phyloP scores from a whole-genome alignment of 202 grass and related monocot species.

The Carex sylvatica region DNA sequence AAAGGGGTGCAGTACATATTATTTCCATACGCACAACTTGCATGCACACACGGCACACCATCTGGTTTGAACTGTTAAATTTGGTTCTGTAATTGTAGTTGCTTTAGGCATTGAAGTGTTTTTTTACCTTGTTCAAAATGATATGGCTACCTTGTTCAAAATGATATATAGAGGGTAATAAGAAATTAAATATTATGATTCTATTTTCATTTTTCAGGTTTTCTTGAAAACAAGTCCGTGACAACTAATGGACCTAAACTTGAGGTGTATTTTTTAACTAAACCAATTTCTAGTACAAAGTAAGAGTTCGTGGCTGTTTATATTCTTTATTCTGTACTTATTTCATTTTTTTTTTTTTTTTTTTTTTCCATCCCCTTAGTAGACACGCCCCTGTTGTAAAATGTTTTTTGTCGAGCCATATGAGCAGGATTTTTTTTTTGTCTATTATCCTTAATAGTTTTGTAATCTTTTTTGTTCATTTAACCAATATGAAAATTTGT shows the following conservation, averaged over 20 bases:
- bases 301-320: conserved; percentile 3
- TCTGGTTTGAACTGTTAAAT: neutral
- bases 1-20: neutral
- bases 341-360: conserved; percentile 26
- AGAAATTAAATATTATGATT: neutral
- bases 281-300: conserved; percentile 24
- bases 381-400: conserved; percentile 21
- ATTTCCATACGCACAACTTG: neutral
- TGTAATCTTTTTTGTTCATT: conserved; percentile 30
- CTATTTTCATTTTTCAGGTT: conserved; percentile 23
- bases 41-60: neutral
- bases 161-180: neutral
- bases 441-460: conserved; percentile 11
- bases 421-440: neutral
- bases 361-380: neutral
- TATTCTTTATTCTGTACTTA: conserved; percentile 33
- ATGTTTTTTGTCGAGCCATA: conserved; percentile 6
- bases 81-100: neutral
- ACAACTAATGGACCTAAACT: conserved; percentile 11
- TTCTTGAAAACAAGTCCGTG: conserved; percentile 14
- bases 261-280: conserved; percentile 15
- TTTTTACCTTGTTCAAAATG: neutral
- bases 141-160: neutral
- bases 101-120: neutral
- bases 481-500: conserved; percentile 7